phyloP scores from a whole-genome alignment of 805 yeast species.

The Pichia pseudocactophila region DNA sequence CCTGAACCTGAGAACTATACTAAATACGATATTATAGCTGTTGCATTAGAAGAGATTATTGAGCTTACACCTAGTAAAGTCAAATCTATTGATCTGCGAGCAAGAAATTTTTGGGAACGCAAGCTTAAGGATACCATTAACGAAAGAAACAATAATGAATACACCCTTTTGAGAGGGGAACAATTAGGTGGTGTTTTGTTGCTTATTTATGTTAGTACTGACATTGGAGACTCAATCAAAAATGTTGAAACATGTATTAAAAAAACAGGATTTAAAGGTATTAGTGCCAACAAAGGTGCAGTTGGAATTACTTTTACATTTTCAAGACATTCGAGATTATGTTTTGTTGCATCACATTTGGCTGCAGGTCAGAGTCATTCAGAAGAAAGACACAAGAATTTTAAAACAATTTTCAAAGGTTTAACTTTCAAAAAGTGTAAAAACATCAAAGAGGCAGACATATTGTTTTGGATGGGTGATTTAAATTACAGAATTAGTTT shows the following conservation, averaged over 20 bases:
- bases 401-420: constrained; percentile 66
- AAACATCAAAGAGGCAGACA: constrained; percentile 67
- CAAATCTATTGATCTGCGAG: constrained; percentile 63
- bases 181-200: constrained; percentile 81
- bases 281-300: constrained; percentile 58
- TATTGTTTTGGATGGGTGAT: constrained; percentile 87
- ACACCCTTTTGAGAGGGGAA: constrained; percentile 53
- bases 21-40: constrained; percentile 60
- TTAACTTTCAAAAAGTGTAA: constrained; percentile 52
- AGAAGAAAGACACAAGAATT: constrained; percentile 81
- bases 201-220: constrained; percentile 55
- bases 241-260: constrained; percentile 65
- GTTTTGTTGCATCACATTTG: constrained; percentile 78
- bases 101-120: constrained; percentile 56
- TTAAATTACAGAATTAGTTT: constrained; percentile 77
- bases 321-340: constrained; percentile 51
- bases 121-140: constrained; percentile 43
- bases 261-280: constrained; percentile 92
- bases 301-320: constrained; percentile 47
- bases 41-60: constrained; percentile 86
- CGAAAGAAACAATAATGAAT: constrained; percentile 28
- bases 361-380: constrained; percentile 86
- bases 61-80: constrained; percentile 79
- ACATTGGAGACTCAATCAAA: constrained; percentile 42
- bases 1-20: constrained; percentile 31